A percentile compares a stretch with the other conserved stretches of the same genome.
These are phyloP conservation scores for Cladosporium velox DNA, from an alignment of 2,329 filamentous ascomycete genomes.

Conservation along the genomic window DNA sequence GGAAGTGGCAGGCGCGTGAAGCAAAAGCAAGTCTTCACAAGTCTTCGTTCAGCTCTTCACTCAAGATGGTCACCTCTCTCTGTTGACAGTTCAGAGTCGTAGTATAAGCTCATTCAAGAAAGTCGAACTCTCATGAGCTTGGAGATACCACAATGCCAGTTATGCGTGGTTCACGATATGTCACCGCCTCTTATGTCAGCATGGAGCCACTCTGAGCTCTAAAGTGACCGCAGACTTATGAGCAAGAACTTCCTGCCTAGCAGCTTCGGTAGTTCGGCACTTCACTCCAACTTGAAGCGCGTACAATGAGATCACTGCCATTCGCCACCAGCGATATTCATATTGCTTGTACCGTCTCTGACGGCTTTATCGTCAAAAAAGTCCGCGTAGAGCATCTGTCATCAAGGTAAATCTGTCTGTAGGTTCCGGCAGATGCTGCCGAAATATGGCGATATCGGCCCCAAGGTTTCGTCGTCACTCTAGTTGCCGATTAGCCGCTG, in stretches of 20 bases:
- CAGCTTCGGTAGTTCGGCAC: not conserved
- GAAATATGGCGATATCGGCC: conserved; percentile 9
- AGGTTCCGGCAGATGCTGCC: not conserved
- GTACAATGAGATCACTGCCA: not conserved
- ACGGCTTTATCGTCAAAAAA: not conserved
- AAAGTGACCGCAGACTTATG: not conserved
- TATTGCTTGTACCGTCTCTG: not conserved
- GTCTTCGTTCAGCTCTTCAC: not conserved
- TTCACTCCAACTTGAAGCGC: not conserved
- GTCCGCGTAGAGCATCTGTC: not conserved
- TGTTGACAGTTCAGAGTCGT: no score
- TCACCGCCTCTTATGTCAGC: not conserved
- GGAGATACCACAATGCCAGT: not conserved
- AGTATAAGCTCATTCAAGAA: no score
- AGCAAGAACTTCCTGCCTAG: not conserved
- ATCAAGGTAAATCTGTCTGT: not conserved
- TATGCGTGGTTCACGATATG: not conserved
- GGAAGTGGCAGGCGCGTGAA: not conserved
- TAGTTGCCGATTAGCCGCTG: conserved; percentile 8
- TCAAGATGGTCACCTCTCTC: not conserved
- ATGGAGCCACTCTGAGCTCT: not conserved
- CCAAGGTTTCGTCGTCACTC: not conserved
- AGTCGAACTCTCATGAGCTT: no score
- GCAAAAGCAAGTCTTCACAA: not conserved
- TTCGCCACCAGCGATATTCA: not conserved